phyloP scores from a whole-genome alignment of 306 rosid genomes.

The Begonia masoniana region DNA sequence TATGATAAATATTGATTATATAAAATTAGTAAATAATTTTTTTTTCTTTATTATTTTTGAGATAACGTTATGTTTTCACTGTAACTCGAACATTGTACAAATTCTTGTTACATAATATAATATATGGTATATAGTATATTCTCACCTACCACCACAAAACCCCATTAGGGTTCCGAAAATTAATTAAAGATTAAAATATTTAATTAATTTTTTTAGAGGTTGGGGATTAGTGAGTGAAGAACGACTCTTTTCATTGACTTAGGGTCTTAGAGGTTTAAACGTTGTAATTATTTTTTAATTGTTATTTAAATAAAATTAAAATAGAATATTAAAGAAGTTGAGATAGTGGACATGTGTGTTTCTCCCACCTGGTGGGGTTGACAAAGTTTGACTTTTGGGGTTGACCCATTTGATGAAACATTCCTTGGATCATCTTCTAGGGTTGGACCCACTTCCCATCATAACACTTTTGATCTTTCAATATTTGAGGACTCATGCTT shows the following conservation, averaged over 20 bases:
- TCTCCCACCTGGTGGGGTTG: slow-evolving; percentile 46
- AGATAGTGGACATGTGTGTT: slow-evolving; percentile 43
- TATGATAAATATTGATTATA: no score
- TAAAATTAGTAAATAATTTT: no score
- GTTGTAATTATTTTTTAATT: background rate
- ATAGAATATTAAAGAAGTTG: slow-evolving; percentile 14
- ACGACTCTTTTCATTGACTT: slow-evolving; percentile 76
- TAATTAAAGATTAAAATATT: no score
- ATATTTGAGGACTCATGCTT: slow-evolving; percentile 38
- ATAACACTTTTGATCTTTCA: slow-evolving; percentile 26
- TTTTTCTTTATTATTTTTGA: no score
- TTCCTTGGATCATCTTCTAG: slow-evolving; percentile 30
- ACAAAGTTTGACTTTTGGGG: slow-evolving; percentile 37
- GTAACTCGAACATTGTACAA: no score
- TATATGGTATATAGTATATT: no score
- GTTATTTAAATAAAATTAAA: slow-evolving; percentile 24
- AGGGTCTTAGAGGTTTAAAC: no score
- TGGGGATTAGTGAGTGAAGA: slow-evolving; percentile 16
- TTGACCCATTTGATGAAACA: slow-evolving; percentile 79
- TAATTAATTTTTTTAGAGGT: no score
- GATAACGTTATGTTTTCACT: no score
- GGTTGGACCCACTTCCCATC: slow-evolving; percentile 23
- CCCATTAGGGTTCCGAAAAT: no score
- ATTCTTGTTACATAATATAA: no score
- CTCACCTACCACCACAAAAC: no score